A percentile compares a stretch with the other conserved stretches of the same genome.
These are phyloP conservation scores for Yamadazyma insecticola DNA, from an alignment of 805 yeast species.

Conservation along the genomic window DNA sequence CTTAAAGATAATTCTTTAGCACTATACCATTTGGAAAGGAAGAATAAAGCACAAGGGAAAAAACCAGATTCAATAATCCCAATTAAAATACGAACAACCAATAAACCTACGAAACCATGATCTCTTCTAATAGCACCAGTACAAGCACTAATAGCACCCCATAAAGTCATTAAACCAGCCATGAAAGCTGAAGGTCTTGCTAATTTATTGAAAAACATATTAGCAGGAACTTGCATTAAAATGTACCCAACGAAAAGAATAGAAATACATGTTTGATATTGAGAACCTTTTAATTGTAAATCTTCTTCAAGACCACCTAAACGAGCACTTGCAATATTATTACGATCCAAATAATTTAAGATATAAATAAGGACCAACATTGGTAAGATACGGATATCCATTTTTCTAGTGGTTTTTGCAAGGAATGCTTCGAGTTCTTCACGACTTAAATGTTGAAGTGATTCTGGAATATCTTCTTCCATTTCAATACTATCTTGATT, in stretches of 20 bases:
- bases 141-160: constrained; percentile 48
- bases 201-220: constrained; percentile 40
- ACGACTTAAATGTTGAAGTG: constrained; percentile 23
- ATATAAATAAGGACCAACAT: constrained; percentile 47
- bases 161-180: constrained; percentile 43
- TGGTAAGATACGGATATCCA: constrained; percentile 48
- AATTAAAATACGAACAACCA: constrained; percentile 43
- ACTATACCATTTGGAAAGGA: constrained; percentile 53
- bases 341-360: constrained; percentile 48
- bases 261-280: constrained; percentile 50
- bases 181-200: constrained; percentile 51
- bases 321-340: constrained; percentile 52
- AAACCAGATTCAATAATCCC: constrained; percentile 47
- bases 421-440: constrained; percentile 44
- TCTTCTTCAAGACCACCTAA: constrained; percentile 46
- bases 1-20: constrained; percentile 46
- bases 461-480: constrained; percentile 33
- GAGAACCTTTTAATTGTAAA: constrained; percentile 34
- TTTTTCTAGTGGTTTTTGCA: constrained; percentile 39
- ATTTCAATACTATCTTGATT: too few relatives aligned
- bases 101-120: constrained; percentile 35
- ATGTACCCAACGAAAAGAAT: constrained; percentile 48
- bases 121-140: constrained; percentile 41
- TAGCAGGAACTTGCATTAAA: constrained; percentile 44
- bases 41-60: constrained; percentile 44